Percentiles rank a stretch among this genome's conserved stretches.
Evolutionary conservation across 2,329 filamentous ascomycete species (phyloP).

Genomic region (Fusarium pilosicola): DNA sequence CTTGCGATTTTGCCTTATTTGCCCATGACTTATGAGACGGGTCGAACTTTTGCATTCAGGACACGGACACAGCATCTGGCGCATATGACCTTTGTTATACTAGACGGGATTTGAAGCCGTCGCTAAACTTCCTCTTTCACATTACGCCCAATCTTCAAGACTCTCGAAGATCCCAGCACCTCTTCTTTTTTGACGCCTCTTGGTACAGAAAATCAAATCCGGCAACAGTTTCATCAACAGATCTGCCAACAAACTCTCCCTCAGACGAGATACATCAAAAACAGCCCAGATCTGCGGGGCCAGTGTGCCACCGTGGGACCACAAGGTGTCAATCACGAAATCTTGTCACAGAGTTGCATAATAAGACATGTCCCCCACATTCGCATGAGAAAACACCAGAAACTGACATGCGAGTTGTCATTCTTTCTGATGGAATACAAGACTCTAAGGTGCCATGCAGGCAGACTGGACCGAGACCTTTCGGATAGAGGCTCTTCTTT

Average conservation of each 20-base stretch:
- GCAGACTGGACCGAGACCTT: not conserved
- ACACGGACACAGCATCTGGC: conserved; percentile 20
- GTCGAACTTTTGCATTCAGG: conserved; percentile 16
- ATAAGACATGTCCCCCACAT: conserved; percentile 16
- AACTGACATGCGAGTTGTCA: not conserved
- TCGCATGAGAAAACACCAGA: not conserved
- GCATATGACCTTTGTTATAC: conserved; percentile 19
- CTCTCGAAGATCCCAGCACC: not conserved
- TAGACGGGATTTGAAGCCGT: not conserved
- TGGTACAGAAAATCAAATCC: not conserved
- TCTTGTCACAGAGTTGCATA: conserved; percentile 31
- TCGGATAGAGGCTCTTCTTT: not conserved
- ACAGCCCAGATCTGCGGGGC: conserved; percentile 30
- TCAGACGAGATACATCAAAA: conserved; percentile 22
- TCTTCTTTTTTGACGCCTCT: not conserved
- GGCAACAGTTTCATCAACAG: not conserved
- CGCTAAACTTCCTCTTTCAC: not conserved
- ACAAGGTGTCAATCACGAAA: conserved; percentile 35
- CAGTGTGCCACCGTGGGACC: not conserved
- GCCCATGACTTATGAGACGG: conserved; percentile 21
- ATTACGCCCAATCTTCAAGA: not conserved
- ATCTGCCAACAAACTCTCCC: not conserved
- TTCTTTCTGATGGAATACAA: not conserved
- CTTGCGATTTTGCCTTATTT: not conserved
- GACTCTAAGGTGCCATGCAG: not conserved